Percentiles rank a stretch among this genome's conserved stretches.
phyloP scores from a whole-genome alignment of 2,329 filamentous ascomycete genomes.

The Colletotrichum cordylinicola region DNA sequence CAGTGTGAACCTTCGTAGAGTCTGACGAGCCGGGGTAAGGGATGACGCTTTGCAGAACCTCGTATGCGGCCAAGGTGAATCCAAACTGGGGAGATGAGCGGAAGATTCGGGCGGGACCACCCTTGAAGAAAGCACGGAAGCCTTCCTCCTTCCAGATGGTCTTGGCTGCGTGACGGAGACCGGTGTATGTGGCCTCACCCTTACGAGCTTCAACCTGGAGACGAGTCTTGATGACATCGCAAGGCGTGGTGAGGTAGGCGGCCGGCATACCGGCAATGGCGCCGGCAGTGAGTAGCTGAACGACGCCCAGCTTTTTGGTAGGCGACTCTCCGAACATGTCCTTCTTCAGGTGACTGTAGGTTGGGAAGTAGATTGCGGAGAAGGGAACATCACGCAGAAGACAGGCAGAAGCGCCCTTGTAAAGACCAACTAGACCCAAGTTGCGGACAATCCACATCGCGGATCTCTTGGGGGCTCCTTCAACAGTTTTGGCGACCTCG shows the following conservation, averaged over 20 bases:
- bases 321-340: conserved; percentile 91
- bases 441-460: conserved; percentile 98
- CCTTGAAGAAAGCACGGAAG: conserved; percentile 98
- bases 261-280: conserved; percentile 93
- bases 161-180: conserved; percentile 81
- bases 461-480: conserved; percentile 83
- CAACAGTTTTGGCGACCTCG: conserved; percentile 87
- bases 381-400: conserved; percentile 96
- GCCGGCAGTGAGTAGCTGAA: conserved; percentile 92
- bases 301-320: conserved; percentile 85
- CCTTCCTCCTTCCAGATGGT: conserved; percentile 92
- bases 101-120: conserved; percentile 91
- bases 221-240: conserved; percentile 98
- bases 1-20: conserved; percentile 57
- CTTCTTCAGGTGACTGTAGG: conserved; percentile 92
- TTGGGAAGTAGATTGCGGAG: conserved; percentile 98
- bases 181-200: conserved; percentile 87
- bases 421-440: conserved; percentile 89
- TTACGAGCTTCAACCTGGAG: conserved; percentile 97
- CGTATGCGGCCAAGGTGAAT: conserved; percentile 95
- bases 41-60: conserved; percentile 81
- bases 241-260: conserved; percentile 94
- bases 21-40: conserved; percentile 76
- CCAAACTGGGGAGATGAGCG: conserved; percentile 97
- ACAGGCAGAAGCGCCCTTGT: conserved; percentile 96